Evolutionary conservation across 2,329 filamentous ascomycete species (phyloP).

Genomic region (Trichoderma afroharzianum): DNA sequence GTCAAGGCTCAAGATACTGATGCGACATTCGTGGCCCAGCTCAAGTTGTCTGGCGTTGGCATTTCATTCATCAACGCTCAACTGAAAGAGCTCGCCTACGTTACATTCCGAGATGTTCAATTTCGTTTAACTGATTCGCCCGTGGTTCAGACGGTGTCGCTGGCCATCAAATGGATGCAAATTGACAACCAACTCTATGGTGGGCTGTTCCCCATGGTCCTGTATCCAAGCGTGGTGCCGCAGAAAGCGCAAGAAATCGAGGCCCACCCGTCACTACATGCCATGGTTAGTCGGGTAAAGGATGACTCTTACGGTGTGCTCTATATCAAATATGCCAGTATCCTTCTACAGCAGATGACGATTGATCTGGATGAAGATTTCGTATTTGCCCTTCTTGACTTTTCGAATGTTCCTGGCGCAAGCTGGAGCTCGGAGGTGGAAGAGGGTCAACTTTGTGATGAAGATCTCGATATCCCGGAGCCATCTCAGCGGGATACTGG

Average conservation of each 20-base stretch:
- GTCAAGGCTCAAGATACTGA: constrained; percentile 88
- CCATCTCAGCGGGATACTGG: constrained; percentile 79
- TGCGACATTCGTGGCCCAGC: constrained; percentile 82
- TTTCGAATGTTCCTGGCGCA: constrained; percentile 86
- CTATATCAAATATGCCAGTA: constrained; percentile 96
- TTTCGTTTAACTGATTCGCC: constrained; percentile 91
- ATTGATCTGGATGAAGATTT: constrained; percentile 97
- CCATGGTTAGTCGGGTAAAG: constrained; percentile 89
- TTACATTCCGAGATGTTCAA: constrained; percentile 88
- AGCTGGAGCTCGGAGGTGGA: constrained; percentile 67
- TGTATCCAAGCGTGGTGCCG: constrained; percentile 96
- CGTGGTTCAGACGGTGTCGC: constrained; percentile 84
- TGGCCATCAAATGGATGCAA: constrained; percentile 97
- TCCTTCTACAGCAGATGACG: constrained; percentile 96
- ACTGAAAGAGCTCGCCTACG: constrained; percentile 84
- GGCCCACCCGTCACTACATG: constrained; percentile 89
- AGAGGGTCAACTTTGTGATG: constrained; percentile 83
- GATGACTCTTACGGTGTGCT: constrained; percentile 97
- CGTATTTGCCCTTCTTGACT: constrained; percentile 92
- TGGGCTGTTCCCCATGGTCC: constrained; percentile 93
- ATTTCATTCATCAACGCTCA: constrained; percentile 92
- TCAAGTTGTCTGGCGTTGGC: constrained; percentile 85
- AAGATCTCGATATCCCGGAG: constrained; percentile 86
- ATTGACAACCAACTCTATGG: constrained; percentile 98
- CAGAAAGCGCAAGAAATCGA: constrained; percentile 97